Evolutionary conservation across 2,329 filamentous ascomycete species (phyloP).

Genomic region (Fusarium multiceps): DNA sequence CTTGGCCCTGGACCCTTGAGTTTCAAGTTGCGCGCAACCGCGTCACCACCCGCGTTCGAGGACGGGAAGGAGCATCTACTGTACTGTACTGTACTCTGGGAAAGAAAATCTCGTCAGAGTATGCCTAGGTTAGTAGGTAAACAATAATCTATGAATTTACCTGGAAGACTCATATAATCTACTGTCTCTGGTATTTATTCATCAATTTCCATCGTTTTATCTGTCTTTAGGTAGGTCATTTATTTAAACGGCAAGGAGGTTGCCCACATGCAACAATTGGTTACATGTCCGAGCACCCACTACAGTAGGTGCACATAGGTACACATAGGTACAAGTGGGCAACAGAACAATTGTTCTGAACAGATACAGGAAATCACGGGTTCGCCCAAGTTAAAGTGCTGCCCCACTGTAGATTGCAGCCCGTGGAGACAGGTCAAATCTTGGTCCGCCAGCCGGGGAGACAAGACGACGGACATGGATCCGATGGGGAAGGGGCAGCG

Average conservation of each 20-base stretch:
- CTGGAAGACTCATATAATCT: background rate
- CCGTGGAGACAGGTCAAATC: background rate
- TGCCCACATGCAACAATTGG: background rate
- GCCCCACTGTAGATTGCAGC: constrained; percentile 2
- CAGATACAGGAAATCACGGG: background rate
- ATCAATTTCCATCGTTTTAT: background rate
- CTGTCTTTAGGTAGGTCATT: background rate
- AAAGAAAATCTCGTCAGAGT: background rate
- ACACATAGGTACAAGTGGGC: background rate
- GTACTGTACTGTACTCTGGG: background rate
- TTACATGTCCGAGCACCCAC: background rate
- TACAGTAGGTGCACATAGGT: background rate
- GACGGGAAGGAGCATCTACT: background rate
- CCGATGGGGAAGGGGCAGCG: background rate
- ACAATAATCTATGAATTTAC: background rate
- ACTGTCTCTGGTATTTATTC: background rate
- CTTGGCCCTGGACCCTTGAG: constrained; percentile 22
- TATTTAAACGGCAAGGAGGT: background rate
- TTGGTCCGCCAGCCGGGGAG: background rate
- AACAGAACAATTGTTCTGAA: background rate
- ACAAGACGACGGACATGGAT: background rate
- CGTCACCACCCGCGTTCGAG: background rate
- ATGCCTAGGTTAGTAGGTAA: background rate
- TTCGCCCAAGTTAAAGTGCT: constrained; percentile 12
- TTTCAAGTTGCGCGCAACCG: constrained; percentile 31